These are phyloP conservation scores for Eucalyptus albens DNA, from an alignment of 345 rosid species.

Conservation along the genomic window DNA sequence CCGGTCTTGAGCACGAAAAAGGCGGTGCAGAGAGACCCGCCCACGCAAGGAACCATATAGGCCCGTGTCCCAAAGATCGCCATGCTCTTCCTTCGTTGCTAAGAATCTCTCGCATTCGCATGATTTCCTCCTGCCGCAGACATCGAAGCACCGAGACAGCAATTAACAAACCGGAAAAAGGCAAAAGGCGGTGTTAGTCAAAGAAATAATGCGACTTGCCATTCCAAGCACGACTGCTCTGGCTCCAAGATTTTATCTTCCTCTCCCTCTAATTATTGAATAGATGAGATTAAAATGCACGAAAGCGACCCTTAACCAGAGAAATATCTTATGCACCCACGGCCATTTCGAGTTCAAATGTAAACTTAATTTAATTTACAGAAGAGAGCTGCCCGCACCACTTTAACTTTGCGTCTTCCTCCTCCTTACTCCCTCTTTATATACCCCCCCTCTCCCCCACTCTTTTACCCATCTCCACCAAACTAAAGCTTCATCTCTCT, in stretches of 20 bases:
- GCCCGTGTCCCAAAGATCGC: background rate
- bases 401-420: background rate
- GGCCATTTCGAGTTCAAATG: background rate
- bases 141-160: background rate
- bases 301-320: background rate
- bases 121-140: background rate
- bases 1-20: background rate
- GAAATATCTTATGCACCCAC: background rate
- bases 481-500: background rate
- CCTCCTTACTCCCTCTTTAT: conserved; percentile 15
- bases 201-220: background rate
- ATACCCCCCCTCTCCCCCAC: background rate
- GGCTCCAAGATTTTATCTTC: background rate
- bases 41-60: background rate
- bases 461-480: background rate
- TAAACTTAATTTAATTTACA: background rate
- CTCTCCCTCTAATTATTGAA: background rate
- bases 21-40: background rate
- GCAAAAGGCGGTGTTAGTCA: background rate
- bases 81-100: background rate
- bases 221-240: background rate
- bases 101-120: background rate
- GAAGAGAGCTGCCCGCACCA: background rate
- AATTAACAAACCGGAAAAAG: background rate
- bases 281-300: background rate